Evolutionary conservation across 768 basidiomycete species (phyloP), one percentile per base, ranked within the genome.

Genomic region (Candolleomyces eurysporus): DNA sequence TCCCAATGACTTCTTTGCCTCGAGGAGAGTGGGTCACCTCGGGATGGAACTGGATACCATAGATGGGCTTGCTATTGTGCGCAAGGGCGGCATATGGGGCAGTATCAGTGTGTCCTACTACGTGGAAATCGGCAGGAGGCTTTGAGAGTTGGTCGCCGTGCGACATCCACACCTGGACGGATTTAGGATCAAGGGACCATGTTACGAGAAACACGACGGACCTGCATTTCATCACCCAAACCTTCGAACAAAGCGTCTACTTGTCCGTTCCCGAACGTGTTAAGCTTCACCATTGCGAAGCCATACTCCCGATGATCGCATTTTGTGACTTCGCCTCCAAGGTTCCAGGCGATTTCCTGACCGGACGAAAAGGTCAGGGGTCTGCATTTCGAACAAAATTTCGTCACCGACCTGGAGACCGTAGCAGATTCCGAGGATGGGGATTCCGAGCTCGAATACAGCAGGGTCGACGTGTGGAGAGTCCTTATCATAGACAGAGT

Each of bases 41-140:
- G 0, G 96, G 94, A 71, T 99, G 97, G 79, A 98, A 99, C 69
- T 99, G 97, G 46, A 99, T 97, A 32, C 96, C 97, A 66, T 94
- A 99, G 69, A 97, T 81, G 0, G 91, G 88, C 68, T 92, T 95
- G 6, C 85, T 78, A 68, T 95, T 78, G 76, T 99, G 97, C 7
- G 94, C 94, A 63, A 98, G 86, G 2, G 96, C 96, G 11, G 96
- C 96, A 71, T 81, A 98, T 0, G 96, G 96, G 0, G 96, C 95
- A 1, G 89, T 89, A 17, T 82, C 75, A 0, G 97, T 99, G 51
- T 83, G 82, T 7, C 94, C 96, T 66, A 98, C 92, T 65, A 90
- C 84, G 69, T 92, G 88, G 76, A 97, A 99, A 67, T 89, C 79
- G 0, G 87, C 76, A 16, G 96, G 97, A 2, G 90, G 83, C 53